Percentiles rank a stretch among this genome's conserved stretches.
Evolutionary conservation across 306 rosid genomes (phyloP).

Genomic region (Corylus americana): DNA sequence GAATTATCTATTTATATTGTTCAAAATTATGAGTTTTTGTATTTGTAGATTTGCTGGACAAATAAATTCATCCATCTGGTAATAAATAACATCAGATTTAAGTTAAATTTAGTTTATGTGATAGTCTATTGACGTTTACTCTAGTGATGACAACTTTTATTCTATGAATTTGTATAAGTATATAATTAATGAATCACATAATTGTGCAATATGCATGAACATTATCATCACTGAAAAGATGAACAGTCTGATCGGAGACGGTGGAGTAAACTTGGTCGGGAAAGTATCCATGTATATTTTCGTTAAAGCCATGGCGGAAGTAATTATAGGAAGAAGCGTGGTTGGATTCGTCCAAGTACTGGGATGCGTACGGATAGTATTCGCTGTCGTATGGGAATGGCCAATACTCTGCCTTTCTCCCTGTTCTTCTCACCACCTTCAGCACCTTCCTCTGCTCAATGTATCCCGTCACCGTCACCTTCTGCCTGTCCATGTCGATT

Average conservation of each 20-base stretch:
- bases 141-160: no score
- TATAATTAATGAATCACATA: slow-evolving; percentile 43
- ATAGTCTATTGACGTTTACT: no score
- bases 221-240: slow-evolving; percentile 77
- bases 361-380: slow-evolving; percentile 60
- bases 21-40: no score
- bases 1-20: no score
- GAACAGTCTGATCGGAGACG: slow-evolving; percentile 56
- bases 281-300: slow-evolving; percentile 60
- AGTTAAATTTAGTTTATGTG: no score
- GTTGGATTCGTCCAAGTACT: slow-evolving; percentile 63
- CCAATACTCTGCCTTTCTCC: slow-evolving; percentile 79
- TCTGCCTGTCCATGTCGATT: slow-evolving; percentile 72
- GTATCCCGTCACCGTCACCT: slow-evolving; percentile 68
- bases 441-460: slow-evolving; percentile 59
- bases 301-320: slow-evolving; percentile 63
- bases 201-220: slow-evolving; percentile 66
- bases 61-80: no score
- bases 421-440: slow-evolving; percentile 67
- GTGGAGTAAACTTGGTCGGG: slow-evolving; percentile 62
- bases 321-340: slow-evolving; percentile 63
- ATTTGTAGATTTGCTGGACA: no score
- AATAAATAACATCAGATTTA: no score
- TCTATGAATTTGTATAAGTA: no score
- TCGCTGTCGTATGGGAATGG: slow-evolving; percentile 78